Percentiles rank a stretch among this genome's conserved stretches.
Evolutionary conservation across 176 grass and related monocot genomes (phyloP).

Genomic region (Pontederia crassipes): DNA sequence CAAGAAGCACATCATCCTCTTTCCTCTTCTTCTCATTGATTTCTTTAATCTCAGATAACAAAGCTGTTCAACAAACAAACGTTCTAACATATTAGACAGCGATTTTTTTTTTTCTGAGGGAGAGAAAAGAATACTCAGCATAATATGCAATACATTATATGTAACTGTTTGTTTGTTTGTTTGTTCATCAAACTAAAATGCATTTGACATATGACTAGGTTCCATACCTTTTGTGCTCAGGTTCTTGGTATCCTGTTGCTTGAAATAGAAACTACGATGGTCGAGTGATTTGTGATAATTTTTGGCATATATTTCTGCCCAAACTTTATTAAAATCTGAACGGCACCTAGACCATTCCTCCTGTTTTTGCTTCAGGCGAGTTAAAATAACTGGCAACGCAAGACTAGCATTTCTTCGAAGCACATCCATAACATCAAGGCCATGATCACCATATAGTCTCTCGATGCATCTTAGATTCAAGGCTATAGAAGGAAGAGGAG

Average conservation of each 20-base stretch:
- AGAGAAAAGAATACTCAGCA: neutral
- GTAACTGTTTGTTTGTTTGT: too few relatives aligned
- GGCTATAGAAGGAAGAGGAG: conserved; percentile 20
- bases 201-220: neutral
- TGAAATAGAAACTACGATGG: conserved; percentile 99
- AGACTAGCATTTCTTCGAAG: conserved; percentile 69
- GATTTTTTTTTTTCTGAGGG: too few relatives aligned
- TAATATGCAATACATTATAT: neutral
- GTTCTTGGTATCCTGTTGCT: conserved; percentile 96
- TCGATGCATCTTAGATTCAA: conserved; percentile 90
- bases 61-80: conserved; percentile 42
- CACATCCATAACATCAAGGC: conserved; percentile 91
- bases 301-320: conserved; percentile 97
- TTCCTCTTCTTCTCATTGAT: conserved; percentile 97
- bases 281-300: conserved; percentile 99
- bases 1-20: conserved; percentile 85
- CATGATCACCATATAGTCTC: conserved; percentile 88
- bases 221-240: conserved; percentile 78
- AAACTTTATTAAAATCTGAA: conserved; percentile 94
- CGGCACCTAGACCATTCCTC: conserved; percentile 91
- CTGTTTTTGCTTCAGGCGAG: conserved; percentile 85
- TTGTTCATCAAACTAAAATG: too few relatives aligned
- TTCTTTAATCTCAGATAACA: conserved; percentile 97
- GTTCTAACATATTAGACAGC: neutral
- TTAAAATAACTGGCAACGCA: conserved; percentile 76